These are phyloP conservation scores for Fraxinus xanthoxyloides DNA, from an alignment of 305 asterid species.

Conservation along the genomic window DNA sequence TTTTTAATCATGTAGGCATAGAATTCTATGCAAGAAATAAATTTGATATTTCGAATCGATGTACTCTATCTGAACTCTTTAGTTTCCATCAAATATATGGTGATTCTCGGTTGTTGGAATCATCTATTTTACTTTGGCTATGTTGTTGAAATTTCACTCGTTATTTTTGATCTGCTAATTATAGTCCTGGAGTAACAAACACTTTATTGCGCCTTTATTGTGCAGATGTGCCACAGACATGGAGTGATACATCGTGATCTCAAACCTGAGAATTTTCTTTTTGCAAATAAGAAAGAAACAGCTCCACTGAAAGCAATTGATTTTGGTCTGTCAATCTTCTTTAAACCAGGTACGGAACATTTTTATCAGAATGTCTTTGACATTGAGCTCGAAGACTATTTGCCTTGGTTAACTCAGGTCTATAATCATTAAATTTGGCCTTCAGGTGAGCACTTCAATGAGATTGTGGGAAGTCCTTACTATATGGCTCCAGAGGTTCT, in stretches of 20 bases:
- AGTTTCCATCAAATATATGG: constrained; percentile 4
- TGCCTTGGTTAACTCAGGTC: background rate
- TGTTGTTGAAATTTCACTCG: background rate
- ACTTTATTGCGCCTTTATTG: constrained; percentile 20
- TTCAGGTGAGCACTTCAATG: constrained; percentile 58
- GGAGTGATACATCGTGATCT: constrained; percentile 87
- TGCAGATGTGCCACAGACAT: constrained; percentile 64
- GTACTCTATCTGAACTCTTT: background rate
- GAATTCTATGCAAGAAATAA: background rate
- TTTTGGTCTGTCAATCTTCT: constrained; percentile 71
- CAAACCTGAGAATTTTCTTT: constrained; percentile 75
- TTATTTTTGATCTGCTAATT: background rate
- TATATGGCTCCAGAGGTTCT: constrained; percentile 71
- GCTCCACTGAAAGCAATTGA: constrained; percentile 68
- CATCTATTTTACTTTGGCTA: background rate
- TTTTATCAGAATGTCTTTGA: background rate
- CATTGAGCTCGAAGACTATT: background rate
- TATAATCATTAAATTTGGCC: constrained; percentile 6
- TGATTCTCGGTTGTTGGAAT: constrained; percentile 17
- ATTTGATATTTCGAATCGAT: background rate
- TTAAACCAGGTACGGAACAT: constrained; percentile 57
- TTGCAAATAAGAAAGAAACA: constrained; percentile 65
- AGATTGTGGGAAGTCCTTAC: constrained; percentile 79
- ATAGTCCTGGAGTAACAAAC: background rate
- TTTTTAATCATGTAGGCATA: background rate